Conservation (phyloP, 495 filamentous ascomycete species). For the Cercophora newfieldiana region DNA sequence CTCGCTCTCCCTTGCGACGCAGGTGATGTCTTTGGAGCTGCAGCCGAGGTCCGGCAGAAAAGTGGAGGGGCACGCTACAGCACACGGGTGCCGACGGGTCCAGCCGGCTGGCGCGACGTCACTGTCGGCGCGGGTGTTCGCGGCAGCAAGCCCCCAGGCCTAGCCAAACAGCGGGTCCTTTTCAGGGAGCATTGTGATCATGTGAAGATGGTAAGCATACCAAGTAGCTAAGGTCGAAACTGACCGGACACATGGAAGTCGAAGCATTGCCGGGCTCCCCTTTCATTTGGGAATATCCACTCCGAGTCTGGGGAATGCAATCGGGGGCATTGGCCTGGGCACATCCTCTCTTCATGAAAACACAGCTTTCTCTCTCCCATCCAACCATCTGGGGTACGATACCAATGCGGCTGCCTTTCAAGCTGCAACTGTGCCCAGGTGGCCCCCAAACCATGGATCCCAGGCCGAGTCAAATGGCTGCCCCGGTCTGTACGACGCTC, state of each 20-base stretch:
- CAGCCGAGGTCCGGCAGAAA: constrained; percentile 14
- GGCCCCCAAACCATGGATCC: neutral
- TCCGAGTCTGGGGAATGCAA: neutral
- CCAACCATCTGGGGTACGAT: neutral
- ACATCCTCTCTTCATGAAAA: neutral
- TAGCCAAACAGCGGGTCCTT: neutral
- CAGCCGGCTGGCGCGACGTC: constrained; percentile 12
- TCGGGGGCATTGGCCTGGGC: neutral
- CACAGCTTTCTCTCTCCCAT: neutral
- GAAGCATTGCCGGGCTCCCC: neutral
- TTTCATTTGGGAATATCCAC: neutral
- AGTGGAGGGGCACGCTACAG: constrained; percentile 14
- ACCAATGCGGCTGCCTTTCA: neutral
- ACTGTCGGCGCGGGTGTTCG: constrained; percentile 9
- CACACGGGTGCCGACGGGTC: neutral
- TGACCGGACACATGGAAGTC: neutral
- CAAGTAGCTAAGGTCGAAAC: neutral
- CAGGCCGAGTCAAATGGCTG: neutral
- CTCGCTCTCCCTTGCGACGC: neutral
- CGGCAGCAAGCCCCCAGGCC: neutral
- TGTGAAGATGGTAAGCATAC: constrained; percentile 4
- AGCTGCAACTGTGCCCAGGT: neutral
- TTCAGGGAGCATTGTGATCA: neutral
- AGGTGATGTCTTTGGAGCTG: neutral
- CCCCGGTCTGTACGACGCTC: neutral